Evolutionary conservation across 1,284 basidiomycete genomes (phyloP).

Genomic region (Puccinia hordei): DNA sequence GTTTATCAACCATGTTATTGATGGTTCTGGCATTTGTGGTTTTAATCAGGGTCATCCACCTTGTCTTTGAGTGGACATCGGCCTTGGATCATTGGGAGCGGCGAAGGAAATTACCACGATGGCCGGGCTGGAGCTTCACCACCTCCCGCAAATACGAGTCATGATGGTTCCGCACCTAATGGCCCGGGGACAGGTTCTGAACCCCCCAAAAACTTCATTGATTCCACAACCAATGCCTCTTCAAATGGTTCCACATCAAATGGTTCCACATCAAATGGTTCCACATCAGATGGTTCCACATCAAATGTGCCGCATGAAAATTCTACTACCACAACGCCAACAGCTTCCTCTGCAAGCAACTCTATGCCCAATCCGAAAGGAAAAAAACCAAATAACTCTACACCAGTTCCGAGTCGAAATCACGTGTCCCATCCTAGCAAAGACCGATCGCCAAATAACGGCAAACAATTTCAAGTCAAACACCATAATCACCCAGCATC

Average conservation of each 20-base stretch:
- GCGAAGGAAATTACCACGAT: constrained; percentile 30
- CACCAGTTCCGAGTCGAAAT: not conserved
- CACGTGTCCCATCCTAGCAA: not conserved
- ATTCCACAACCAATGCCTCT: not conserved
- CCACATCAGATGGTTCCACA: not conserved
- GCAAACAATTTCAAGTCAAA: not conserved
- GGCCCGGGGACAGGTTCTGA: not conserved
- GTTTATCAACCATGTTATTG: not conserved
- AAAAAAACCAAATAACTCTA: not conserved
- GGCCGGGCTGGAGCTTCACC: not conserved
- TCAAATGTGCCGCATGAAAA: not conserved
- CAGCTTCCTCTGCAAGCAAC: constrained; percentile 1
- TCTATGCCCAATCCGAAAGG: not conserved
- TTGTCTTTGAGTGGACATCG: constrained; percentile 47
- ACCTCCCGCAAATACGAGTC: not conserved
- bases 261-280: not conserved
- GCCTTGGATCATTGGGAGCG: constrained; percentile 46
- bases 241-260: not conserved
- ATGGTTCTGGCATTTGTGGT: not conserved
- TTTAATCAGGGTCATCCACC: constrained; percentile 20
- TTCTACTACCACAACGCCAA: not conserved
- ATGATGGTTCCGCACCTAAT: not conserved
- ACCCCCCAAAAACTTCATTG: not conserved
- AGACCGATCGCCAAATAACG: not conserved
- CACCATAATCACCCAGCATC: not conserved